Base-by-base conservation (phyloP, 2,329 filamentous ascomycete genomes). In the Nigrograna mackinnonii region DNA sequence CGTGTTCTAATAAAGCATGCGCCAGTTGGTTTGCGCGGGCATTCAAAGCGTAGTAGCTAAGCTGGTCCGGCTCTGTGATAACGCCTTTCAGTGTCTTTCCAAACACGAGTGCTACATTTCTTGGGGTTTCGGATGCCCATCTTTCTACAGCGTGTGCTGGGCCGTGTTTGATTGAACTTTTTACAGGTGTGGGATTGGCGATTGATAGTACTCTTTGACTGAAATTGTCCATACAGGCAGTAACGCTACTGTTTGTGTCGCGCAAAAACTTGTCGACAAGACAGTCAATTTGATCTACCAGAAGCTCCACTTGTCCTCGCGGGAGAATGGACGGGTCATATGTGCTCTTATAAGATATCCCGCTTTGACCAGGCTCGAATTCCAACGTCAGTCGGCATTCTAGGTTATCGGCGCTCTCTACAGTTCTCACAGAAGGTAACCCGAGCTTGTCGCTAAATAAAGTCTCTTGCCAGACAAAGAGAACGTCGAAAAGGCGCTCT, bases 401-500 rank as follows among this genome's bases (percentile, higher is more conserved):
- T 5, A 94, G 72, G 17, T 81, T 80, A 60, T 96, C 91, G 4
- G 77, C 66, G 39, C 86, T 83, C 19, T 79, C 76, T 0, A 80
- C 62, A 41, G 90, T 74, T 7, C 58, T 65, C 0, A 92, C 71
- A 49, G 56, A 54, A 55, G 70, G 58, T 3, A 59, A 49, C 14
- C 47, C 34, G 11, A 38, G 35, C n/a, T 60, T 50, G 2, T 51
- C 47, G 13, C 66, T 64, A 1, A 66, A 50, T 14, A 86, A 71
- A 0, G 85, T 87, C 58, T 95, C 86, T 55, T 96, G 91, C 76
- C 91, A 96, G 0, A 91, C 84, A 55, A 95, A 85, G 0, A 96
- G 72, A 1, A 85, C 78, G 52, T 95, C 88, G 53, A 92, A 96
- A 0, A 95, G 67, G 1, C 70, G 68, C 28, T 81, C 76, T 1